Base-by-base conservation (phyloP, 2,329 filamentous ascomycete species). In the Beauveria bassiana region DNA sequence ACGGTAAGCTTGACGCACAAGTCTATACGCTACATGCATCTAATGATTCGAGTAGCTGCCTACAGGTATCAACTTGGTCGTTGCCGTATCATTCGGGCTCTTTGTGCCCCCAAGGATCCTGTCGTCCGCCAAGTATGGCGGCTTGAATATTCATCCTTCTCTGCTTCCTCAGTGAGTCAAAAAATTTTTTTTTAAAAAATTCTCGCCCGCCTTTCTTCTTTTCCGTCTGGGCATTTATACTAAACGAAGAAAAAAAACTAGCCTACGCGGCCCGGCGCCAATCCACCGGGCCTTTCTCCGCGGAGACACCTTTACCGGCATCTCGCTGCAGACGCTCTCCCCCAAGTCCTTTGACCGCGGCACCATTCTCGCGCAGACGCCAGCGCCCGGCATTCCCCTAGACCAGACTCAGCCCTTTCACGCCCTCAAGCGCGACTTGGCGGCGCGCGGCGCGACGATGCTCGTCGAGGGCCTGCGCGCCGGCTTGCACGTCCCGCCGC, bases 51-150 rank as follows among this genome's bases (percentile, higher is more conserved):
- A 31, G 65, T 16, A 88, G 81, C 80, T 87, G 40, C 87, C 87
- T 0, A 69, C 71, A 49, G 70, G 77, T 3, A 85, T 86, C 66
- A 92, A 97, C 72, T 79, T 99, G 62, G 83, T 99, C 66, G 80
- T 98, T 51, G 93, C 93, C 53, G 95, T 98, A 5, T 98, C 95
- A 0, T 99, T 98, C 74, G 95, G 95, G 3, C 82, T 96, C 8
- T 88, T 97, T 64, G 87, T 99, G 1, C 95, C 95, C 0, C 81
- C 82, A 0, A 82, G 91, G 5, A 85, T 98, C 18, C 78, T 99
- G 24, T 77, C 77, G 24, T 76, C 76, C 1, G 84, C 89, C 26
- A 84, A 83, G 67, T 96, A 96, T 74, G 93, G 93, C 49, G 95
- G 95, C 0, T 76, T 99, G 3, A 99, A 99, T 73, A 82, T 99